A percentile compares a stretch with the other conserved stretches of the same genome.
Evolutionary conservation across 495 filamentous ascomycete genomes (phyloP).

Genomic region (Lasiosphaeris hirsuta): DNA sequence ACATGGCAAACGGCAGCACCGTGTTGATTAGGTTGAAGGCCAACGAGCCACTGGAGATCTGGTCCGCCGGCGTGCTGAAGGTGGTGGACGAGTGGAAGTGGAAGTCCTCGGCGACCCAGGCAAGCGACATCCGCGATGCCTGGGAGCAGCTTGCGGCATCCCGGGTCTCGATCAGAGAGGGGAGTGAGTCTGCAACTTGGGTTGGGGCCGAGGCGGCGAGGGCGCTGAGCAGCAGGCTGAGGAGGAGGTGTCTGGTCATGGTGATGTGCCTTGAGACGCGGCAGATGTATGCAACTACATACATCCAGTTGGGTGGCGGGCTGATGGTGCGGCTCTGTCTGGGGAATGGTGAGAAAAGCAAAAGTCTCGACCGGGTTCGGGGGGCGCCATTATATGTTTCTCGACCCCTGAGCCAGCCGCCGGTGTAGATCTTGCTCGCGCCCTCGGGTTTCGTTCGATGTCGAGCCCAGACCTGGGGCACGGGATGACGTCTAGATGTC

Average conservation of each 20-base stretch:
- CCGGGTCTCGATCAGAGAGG: no score
- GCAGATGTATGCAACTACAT: neutral
- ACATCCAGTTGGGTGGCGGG: neutral
- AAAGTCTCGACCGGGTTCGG: no score
- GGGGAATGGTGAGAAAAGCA: no score
- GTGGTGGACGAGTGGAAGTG: constrained; percentile 10
- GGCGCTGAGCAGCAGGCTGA: neutral
- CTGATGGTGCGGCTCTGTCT: no score
- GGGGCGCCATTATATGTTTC: no score
- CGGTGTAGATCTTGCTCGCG: no score
- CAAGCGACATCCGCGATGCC: neutral
- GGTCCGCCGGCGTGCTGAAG: constrained; percentile 14
- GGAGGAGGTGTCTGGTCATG: neutral
- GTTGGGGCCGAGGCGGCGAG: constrained; percentile 3
- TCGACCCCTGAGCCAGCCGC: no score
- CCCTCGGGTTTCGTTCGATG: no score
- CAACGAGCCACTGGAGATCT: constrained; percentile 8
- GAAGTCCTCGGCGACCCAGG: constrained; percentile 16
- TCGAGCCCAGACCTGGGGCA: no score
- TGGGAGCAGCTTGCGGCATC: constrained; percentile 1
- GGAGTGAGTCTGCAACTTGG: no score
- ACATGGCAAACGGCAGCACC: constrained; percentile 14
- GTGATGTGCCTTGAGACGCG: neutral
- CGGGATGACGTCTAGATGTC: no score
- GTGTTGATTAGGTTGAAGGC: constrained; percentile 20